Evolutionary conservation across 371 early-diverging fungal species (phyloP).

Genomic region (Umbelopsis sp.): DNA sequence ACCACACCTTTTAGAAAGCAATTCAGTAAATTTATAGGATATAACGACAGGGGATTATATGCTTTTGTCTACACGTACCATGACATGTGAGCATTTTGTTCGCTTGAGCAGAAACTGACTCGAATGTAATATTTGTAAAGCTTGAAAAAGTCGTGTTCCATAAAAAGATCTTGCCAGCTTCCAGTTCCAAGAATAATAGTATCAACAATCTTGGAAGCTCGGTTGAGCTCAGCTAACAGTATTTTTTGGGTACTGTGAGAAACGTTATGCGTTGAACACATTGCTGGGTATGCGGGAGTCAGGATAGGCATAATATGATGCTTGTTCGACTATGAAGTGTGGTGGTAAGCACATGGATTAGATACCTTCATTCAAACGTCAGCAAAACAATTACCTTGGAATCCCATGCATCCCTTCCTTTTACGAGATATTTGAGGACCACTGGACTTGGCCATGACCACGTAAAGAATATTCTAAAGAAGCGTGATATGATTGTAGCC

Average conservation of each 20-base stretch:
- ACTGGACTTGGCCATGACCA: constrained; percentile 90
- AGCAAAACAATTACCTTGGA: constrained; percentile 43
- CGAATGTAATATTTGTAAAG: constrained; percentile 88
- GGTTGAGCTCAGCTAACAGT: constrained; percentile 70
- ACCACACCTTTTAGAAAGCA: constrained; percentile 49
- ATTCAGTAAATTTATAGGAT: too few species aligned
- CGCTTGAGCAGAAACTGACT: constrained; percentile 74
- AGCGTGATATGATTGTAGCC: constrained; percentile 75
- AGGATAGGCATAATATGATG: constrained; percentile 92
- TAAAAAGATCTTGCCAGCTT: constrained; percentile 63
- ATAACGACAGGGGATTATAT: too few species aligned
- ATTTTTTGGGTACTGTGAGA: constrained; percentile 67
- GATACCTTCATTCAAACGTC: too few species aligned
- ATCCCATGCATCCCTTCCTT: constrained; percentile 80
- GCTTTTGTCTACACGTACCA: constrained; percentile 43
- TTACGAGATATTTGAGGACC: constrained; percentile 75
- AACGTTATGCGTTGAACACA: constrained; percentile 97
- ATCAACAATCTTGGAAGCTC: constrained; percentile 34
- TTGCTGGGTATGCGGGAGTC: constrained; percentile 97
- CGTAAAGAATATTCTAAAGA: constrained; percentile 68
- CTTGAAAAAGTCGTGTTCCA: constrained; percentile 83
- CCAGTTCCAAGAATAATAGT: constrained; percentile 25
- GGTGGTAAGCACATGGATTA: too few species aligned
- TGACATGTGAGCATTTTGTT: constrained; percentile 46
- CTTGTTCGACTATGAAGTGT: constrained; percentile 24